Percentiles rank a stretch among this genome's conserved stretches.
Evolutionary conservation across 441 rosid genomes (phyloP).

Genomic region (Heliophila coronopifolia): DNA sequence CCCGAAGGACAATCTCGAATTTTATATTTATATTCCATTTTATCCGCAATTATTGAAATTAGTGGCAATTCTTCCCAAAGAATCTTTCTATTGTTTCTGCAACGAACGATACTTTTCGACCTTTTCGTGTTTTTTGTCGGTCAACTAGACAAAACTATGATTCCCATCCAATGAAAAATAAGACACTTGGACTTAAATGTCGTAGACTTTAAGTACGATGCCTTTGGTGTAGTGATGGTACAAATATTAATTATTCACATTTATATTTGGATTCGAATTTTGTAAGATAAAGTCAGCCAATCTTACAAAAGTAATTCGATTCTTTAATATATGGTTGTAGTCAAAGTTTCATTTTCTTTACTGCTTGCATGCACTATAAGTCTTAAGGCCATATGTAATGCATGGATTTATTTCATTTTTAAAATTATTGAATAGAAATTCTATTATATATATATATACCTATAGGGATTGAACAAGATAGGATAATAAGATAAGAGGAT

Average conservation of each 20-base stretch:
- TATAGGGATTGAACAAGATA: no score
- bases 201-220: background rate
- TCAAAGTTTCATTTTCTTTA: constrained; percentile 5
- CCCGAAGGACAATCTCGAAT: constrained; percentile 1
- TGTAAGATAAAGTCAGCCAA: constrained; percentile 14
- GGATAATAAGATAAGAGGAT: no score
- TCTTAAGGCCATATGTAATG: constrained; percentile 1
- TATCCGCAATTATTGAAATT: constrained; percentile 1
- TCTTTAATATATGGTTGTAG: constrained; percentile 8
- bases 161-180: background rate
- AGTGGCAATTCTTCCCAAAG: background rate
- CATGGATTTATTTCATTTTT: background rate
- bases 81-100: background rate
- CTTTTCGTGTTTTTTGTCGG: background rate
- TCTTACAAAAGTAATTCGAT: background rate
- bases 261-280: background rate
- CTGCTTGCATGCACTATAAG: constrained; percentile 14
- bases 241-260: constrained; percentile 4
- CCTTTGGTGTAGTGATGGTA: constrained; percentile 6
- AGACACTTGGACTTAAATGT: constrained; percentile 10
- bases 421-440: no score
- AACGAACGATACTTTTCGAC: background rate
- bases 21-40: background rate
- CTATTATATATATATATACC: no score
- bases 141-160: constrained; percentile 7